phyloP scores from a whole-genome alignment of 2,329 filamentous ascomycete species.

The Stachybotrys chartarum region DNA sequence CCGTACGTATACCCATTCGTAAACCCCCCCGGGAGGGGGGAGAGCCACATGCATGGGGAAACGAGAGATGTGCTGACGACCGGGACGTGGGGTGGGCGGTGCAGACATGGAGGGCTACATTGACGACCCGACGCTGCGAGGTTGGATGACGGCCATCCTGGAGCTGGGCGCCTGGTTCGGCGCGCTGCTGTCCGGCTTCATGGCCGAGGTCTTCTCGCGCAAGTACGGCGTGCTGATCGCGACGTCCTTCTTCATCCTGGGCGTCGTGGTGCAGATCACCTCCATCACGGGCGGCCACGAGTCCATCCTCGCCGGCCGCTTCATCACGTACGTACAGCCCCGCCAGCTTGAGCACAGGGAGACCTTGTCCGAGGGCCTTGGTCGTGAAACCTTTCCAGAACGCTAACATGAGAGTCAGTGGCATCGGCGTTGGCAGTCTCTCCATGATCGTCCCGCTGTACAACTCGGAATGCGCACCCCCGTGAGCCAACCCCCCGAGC shows the following conservation, averaged over 20 bases:
- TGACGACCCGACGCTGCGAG: constrained; percentile 46
- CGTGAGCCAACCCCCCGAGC: constrained; percentile 14
- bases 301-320: constrained; percentile 62
- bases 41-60: too few species aligned
- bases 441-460: constrained; percentile 59
- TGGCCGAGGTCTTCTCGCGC: constrained; percentile 63
- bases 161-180: constrained; percentile 76
- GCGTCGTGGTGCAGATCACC: constrained; percentile 61
- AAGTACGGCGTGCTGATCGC: constrained; percentile 65
- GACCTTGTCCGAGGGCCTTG: too few species aligned
- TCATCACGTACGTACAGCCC: constrained; percentile 51
- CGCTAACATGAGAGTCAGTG: constrained; percentile 18
- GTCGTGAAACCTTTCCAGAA: too few species aligned
- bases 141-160: constrained; percentile 60
- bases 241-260: constrained; percentile 59
- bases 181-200: constrained; percentile 59
- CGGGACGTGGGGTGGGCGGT: too few species aligned
- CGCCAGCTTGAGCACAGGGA: too few species aligned
- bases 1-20: constrained; percentile 28
- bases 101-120: constrained; percentile 49
- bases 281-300: constrained; percentile 48
- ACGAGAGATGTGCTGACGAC: background rate
- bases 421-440: constrained; percentile 62
- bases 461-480: constrained; percentile 38
- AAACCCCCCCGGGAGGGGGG: too few species aligned